Evolutionary conservation across 495 filamentous ascomycete species (phyloP), one percentile per base, ranked within the genome.

Genomic region (Talaromyces ruber): DNA sequence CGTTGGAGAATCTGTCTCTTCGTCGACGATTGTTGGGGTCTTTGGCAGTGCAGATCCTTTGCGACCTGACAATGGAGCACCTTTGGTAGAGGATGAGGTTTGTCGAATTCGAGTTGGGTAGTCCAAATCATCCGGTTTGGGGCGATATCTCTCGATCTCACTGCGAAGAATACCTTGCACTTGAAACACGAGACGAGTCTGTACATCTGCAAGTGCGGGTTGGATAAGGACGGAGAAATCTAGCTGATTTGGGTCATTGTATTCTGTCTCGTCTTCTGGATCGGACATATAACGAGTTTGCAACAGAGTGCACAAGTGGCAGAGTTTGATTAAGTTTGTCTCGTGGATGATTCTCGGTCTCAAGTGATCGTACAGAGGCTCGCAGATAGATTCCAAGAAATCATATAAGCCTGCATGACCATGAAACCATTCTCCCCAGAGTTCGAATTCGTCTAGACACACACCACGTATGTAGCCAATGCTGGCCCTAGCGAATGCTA

Each of bases 261-360:
- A 74, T 65, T 87, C 82, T 14, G 84, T 78, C 52, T 89, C 82
- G 53, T 96, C 92, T 50, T 89, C 88, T 39, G 82, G 81, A 51
- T 88, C 85, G 24, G 87, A 77, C 66, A 93, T 80, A 64, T 96
- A 96, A 47, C 88, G 85, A n/a, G 89, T 90, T 65, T 93, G 91
- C 11, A 97, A 76, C 70, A 93, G 81, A 8, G 86, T 87, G 60
- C 91, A 87, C 1, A 97, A 75, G 66, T 91, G 88, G 73, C 91
- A 96, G 4, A 93, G 82, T 75, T 88, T 84, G 76, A 91, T 66
- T 64, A 88, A 77, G 75, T 83, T 83, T 21, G 80, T 86, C 68
- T 91, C 88, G 64, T 87, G 86, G 50, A 90, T 88, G 24, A 85
- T 89, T 30, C 82, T 76, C 7, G 88, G 88, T 32, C 85, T 79